Evolutionary conservation across 106 monocot genomes (phyloP).

Genomic region (Platanthera guangdongensis): DNA sequence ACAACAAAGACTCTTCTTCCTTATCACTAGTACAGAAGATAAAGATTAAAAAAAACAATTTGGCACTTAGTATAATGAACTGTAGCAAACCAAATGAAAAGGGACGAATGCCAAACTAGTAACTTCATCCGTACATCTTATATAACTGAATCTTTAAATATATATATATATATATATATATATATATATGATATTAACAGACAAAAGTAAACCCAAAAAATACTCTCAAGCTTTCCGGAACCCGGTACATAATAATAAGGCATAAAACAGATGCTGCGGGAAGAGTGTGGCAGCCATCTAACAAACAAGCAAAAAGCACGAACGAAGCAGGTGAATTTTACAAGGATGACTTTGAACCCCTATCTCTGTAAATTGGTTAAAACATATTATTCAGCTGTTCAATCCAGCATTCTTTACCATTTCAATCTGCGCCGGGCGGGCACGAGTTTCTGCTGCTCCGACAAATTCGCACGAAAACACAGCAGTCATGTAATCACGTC

Average conservation of each 20-base stretch:
- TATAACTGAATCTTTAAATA: not conserved
- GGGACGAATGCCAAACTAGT: not conserved
- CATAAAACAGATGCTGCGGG: not conserved
- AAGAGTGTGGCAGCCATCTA: not conserved
- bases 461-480: not conserved
- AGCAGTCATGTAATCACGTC: conserved; percentile 6
- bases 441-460: not conserved
- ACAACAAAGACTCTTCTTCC: too few relatives aligned
- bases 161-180: too few relatives aligned
- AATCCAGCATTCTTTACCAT: too few relatives aligned
- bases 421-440: not conserved
- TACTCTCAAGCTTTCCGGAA: not conserved
- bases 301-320: not conserved
- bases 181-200: not conserved
- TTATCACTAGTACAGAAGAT: too few relatives aligned
- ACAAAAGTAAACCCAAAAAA: not conserved
- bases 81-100: too few relatives aligned
- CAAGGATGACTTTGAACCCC: not conserved
- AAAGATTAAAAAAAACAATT: too few relatives aligned
- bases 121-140: not conserved
- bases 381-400: conserved; percentile 1
- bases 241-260: not conserved
- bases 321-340: not conserved
- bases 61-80: too few relatives aligned
- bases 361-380: not conserved